Conservation (phyloP, 2,329 filamentous ascomycete genomes). For the Rutstroemia sp. region DNA sequence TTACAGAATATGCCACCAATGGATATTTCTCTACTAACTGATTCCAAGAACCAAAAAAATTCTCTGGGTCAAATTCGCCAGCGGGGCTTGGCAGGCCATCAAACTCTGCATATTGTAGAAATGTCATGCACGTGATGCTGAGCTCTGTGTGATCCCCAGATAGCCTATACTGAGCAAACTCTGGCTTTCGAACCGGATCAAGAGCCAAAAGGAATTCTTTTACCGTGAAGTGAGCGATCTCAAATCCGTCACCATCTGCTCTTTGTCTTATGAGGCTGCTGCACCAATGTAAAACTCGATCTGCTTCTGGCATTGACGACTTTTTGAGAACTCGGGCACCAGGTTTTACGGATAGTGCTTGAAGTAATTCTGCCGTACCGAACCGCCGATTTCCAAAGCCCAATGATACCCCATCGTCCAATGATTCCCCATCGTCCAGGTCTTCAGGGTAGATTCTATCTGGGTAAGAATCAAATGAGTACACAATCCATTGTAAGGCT, state of each 20-base stretch:
- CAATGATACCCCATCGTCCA: neutral
- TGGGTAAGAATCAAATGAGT: no score
- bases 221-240: constrained; percentile 25
- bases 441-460: no score
- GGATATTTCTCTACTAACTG: neutral
- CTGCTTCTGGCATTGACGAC: constrained; percentile 15
- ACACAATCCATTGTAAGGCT: constrained; percentile 16
- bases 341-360: constrained; percentile 14
- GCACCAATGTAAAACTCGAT: constrained; percentile 18
- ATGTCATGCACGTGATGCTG: neutral
- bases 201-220: constrained; percentile 18
- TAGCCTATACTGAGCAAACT: constrained; percentile 1
- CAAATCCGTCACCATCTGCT: constrained; percentile 7
- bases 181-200: neutral
- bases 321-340: constrained; percentile 11
- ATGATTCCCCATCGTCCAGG: neutral
- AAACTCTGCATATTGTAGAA: neutral
- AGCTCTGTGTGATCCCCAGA: neutral
- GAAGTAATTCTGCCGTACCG: constrained; percentile 4
- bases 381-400: neutral
- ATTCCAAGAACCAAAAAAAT: neutral
- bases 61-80: neutral
- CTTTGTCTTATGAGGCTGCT: constrained; percentile 20
- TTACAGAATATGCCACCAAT: neutral
- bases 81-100: neutral